phyloP scores from a whole-genome alignment of 805 yeast genomes.

The Cyberlindnera mycetangii region DNA sequence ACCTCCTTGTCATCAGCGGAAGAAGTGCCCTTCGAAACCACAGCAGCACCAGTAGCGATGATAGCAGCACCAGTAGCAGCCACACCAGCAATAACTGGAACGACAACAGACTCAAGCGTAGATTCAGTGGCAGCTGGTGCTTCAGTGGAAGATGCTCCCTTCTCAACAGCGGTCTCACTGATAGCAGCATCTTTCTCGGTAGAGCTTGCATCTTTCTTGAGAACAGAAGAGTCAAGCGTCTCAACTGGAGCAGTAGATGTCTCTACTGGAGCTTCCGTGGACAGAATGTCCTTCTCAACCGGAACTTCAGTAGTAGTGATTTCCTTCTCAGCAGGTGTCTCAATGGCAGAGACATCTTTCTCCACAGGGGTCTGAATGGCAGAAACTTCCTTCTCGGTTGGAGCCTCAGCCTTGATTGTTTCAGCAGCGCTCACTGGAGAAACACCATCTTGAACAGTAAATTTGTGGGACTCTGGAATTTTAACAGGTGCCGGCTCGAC shows the following conservation, averaged over 20 bases:
- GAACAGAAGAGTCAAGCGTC: too few species aligned
- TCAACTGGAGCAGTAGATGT: neutral
- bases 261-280: neutral
- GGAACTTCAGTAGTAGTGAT: neutral
- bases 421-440: slow-evolving; percentile 8
- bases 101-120: neutral
- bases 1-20: neutral
- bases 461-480: slow-evolving; percentile 23
- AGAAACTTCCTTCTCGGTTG: neutral
- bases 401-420: slow-evolving; percentile 4
- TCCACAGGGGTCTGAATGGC: neutral
- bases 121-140: neutral
- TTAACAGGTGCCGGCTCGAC: slow-evolving; percentile 18
- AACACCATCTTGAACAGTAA: slow-evolving; percentile 14
- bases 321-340: neutral
- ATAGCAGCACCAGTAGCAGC: slow-evolving; percentile 5
- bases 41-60: slow-evolving; percentile 5
- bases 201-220: too few species aligned
- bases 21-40: neutral
- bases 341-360: neutral
- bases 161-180: neutral
- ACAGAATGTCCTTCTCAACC: neutral
- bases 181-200: too few species aligned
- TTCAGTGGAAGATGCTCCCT: neutral
- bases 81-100: slow-evolving; percentile 1